Evolutionary conservation across 495 filamentous ascomycete genomes (phyloP).

Genomic region (Penicillium cinerascens): DNA sequence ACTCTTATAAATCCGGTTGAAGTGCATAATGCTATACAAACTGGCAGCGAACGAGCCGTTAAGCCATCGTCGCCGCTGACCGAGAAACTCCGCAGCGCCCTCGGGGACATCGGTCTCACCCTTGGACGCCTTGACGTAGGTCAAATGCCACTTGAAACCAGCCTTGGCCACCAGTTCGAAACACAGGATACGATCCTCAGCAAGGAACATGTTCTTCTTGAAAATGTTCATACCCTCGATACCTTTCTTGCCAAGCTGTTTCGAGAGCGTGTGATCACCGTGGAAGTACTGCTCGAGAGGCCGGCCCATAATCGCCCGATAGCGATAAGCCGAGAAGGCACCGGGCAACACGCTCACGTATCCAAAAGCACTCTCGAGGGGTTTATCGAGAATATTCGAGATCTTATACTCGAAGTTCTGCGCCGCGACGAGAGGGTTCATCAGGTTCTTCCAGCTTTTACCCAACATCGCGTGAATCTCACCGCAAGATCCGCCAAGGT

Average conservation of each 20-base stretch:
- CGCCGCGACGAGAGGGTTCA: conserved; percentile 90
- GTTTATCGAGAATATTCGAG: conserved; percentile 96
- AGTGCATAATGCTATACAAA: conserved; percentile 97
- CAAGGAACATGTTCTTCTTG: conserved; percentile 99
- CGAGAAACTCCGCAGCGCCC: conserved; percentile 92
- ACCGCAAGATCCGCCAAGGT: conserved; percentile 94
- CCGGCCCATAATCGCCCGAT: conserved; percentile 94
- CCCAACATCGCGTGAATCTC: conserved; percentile 98
- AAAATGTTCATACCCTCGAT: conserved; percentile 99
- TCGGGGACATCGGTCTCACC: conserved; percentile 98
- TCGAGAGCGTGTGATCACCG: conserved; percentile 94
- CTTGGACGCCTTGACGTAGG: conserved; percentile 97
- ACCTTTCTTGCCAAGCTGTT: conserved; percentile 92
- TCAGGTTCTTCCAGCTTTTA: conserved; percentile 78
- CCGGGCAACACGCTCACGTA: conserved; percentile 96
- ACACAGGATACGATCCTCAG: conserved; percentile 98
- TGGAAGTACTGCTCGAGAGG: conserved; percentile 99
- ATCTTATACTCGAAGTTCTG: conserved; percentile 99
- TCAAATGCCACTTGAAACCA: conserved; percentile 96
- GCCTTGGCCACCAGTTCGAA: conserved; percentile 98
- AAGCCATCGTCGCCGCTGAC: conserved; percentile 92
- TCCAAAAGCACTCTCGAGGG: conserved; percentile 92
- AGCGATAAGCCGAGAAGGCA: conserved; percentile 97
- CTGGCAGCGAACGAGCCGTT: conserved; percentile 98
- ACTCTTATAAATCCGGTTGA: conserved; percentile 94